Conservation (phyloP, 108 stramenopile species). For the Nitzschia palea region DNA sequence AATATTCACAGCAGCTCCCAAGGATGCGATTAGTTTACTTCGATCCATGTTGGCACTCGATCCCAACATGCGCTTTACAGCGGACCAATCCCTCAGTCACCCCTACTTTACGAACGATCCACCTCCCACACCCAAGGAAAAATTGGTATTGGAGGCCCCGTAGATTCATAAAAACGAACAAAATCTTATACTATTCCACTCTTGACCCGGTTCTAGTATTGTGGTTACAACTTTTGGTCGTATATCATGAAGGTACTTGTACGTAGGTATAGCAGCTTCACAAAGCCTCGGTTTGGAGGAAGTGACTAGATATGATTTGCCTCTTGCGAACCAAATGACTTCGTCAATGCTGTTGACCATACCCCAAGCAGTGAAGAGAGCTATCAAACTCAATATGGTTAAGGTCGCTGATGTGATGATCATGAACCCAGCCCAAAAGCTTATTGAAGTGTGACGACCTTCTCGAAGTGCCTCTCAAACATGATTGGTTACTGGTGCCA, state of each 20-base stretch:
- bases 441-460: constrained; percentile 24
- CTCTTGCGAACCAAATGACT: too few relatives aligned
- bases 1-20: constrained; percentile 84
- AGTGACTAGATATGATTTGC: too few relatives aligned
- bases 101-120: constrained; percentile 90
- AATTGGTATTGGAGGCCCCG: constrained; percentile 53
- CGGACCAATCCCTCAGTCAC: constrained; percentile 79
- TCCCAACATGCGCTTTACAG: constrained; percentile 84
- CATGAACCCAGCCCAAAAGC: constrained; percentile 59
- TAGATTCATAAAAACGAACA: too few relatives aligned
- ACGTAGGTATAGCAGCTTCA: too few relatives aligned
- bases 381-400: constrained; percentile 55
- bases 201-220: too few relatives aligned
- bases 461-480: constrained; percentile 43
- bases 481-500: constrained; percentile 35
- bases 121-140: constrained; percentile 82
- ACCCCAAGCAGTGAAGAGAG: constrained; percentile 51
- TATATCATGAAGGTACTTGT: too few relatives aligned
- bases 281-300: too few relatives aligned
- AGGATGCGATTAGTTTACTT: constrained; percentile 80
- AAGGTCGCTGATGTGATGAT: constrained; percentile 52
- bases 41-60: constrained; percentile 82
- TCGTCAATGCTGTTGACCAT: constrained; percentile 48
- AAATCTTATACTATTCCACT: too few relatives aligned
- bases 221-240: too few relatives aligned